These are phyloP conservation scores for Sugiyamaella castrensis DNA, from an alignment of 1,139 yeast species.

Conservation along the genomic window DNA sequence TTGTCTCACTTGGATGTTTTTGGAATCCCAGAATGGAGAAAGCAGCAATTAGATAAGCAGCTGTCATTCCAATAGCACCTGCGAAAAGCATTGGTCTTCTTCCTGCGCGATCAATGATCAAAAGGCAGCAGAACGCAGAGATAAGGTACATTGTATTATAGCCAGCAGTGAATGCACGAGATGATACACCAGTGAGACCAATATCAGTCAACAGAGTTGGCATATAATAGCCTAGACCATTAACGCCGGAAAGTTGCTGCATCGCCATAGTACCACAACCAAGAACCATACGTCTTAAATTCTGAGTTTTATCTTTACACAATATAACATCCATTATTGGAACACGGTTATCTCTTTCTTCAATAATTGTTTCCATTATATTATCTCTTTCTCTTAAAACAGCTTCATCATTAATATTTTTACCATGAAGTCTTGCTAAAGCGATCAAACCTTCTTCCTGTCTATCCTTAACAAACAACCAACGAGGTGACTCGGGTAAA, in stretches of 20 bases:
- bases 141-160: constrained; percentile 13
- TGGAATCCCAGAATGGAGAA: constrained; percentile 13
- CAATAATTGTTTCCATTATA: constrained; percentile 13
- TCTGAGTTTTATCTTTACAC: constrained; percentile 16
- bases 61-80: constrained; percentile 57
- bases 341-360: constrained; percentile 10
- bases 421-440: constrained; percentile 9
- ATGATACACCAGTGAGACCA: constrained; percentile 14
- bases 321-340: constrained; percentile 11
- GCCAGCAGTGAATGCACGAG: constrained; percentile 16
- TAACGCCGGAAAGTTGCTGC: constrained; percentile 21
- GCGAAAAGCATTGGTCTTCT: constrained; percentile 60
- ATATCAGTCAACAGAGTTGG: constrained; percentile 18
- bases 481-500: constrained; percentile 73
- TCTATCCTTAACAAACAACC: constrained; percentile 50
- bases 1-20: constrained; percentile 2
- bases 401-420: constrained; percentile 11
- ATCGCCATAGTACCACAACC: constrained; percentile 19
- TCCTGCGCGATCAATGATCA: constrained; percentile 49
- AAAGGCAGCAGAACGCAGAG: constrained; percentile 15
- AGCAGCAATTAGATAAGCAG: constrained; percentile 37
- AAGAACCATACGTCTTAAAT: constrained; percentile 16
- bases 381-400: constrained; percentile 13
- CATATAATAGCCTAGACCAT: constrained; percentile 19
- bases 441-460: constrained; percentile 12